Evolutionary conservation across 2,329 filamentous ascomycete genomes (phyloP).

Genomic region (Helicocarpus griseus): DNA sequence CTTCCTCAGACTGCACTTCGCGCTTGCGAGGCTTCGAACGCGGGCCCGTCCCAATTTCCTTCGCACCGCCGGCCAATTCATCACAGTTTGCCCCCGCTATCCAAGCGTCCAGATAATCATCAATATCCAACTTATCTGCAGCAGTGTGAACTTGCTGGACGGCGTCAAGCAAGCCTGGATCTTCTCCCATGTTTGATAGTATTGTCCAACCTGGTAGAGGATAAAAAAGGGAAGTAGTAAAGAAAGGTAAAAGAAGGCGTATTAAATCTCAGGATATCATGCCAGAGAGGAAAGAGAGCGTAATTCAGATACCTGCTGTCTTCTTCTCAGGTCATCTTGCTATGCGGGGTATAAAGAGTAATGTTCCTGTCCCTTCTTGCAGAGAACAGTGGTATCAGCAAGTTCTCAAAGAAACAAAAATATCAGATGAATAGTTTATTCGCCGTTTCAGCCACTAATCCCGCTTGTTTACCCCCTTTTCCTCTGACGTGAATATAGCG

Average conservation of each 20-base stretch:
- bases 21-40: constrained; percentile 4
- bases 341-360: background rate
- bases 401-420: background rate
- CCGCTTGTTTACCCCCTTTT: background rate
- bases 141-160: background rate
- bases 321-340: background rate
- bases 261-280: background rate
- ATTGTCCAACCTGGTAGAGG: background rate
- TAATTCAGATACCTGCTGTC: too few species aligned
- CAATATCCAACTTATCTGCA: background rate
- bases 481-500: background rate
- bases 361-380: background rate
- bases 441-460: background rate
- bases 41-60: background rate
- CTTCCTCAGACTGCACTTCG: constrained; percentile 40
- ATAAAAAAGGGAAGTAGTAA: background rate
- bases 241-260: background rate
- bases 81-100: background rate
- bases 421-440: background rate
- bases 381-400: background rate
- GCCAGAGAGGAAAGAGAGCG: background rate
- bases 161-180: background rate
- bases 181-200: background rate
- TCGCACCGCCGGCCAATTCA: constrained; percentile 1
- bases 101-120: constrained; percentile 1